These are phyloP conservation scores for Udeniomyces megalosporus DNA, from an alignment of 768 basidiomycete species.

Conservation along the genomic window DNA sequence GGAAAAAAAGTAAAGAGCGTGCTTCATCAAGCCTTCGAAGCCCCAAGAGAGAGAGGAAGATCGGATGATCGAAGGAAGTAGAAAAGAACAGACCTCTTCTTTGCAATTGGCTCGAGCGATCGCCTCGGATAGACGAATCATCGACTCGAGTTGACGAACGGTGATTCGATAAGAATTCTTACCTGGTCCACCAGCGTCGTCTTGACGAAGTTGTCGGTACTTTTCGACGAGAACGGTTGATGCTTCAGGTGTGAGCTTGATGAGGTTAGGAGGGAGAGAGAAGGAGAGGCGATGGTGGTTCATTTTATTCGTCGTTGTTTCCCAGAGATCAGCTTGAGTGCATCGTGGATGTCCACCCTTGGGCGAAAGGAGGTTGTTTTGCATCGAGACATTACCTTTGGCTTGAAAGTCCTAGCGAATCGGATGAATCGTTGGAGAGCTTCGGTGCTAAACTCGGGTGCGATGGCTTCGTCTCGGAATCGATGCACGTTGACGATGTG, in stretches of 20 bases:
- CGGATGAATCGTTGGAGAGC: constrained; percentile 91
- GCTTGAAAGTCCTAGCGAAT: constrained; percentile 92
- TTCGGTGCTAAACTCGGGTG: constrained; percentile 94
- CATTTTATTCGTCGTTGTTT: too few relatives aligned
- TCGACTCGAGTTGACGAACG: constrained; percentile 91
- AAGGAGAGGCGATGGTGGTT: neutral
- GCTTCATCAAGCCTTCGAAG: too few relatives aligned
- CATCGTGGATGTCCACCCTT: neutral
- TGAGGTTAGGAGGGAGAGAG: neutral
- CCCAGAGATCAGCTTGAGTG: neutral
- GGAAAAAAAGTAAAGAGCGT: too few relatives aligned
- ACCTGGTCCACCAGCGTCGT: constrained; percentile 74
- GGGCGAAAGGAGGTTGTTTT: neutral
- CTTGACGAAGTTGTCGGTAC: constrained; percentile 77
- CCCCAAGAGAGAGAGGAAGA: too few relatives aligned
- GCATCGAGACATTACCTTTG: constrained; percentile 46
- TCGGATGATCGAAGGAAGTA: neutral
- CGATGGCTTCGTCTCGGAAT: constrained; percentile 83
- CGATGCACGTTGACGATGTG: constrained; percentile 98
- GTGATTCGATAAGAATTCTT: constrained; percentile 93
- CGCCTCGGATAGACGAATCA: constrained; percentile 94
- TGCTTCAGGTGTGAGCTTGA: constrained; percentile 88
- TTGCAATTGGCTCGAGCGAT: constrained; percentile 95
- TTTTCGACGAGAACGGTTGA: constrained; percentile 88
- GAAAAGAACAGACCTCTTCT: constrained; percentile 43